Conservation (phyloP, 176 grass and related monocot species). For the Aegilops speltoides region DNA sequence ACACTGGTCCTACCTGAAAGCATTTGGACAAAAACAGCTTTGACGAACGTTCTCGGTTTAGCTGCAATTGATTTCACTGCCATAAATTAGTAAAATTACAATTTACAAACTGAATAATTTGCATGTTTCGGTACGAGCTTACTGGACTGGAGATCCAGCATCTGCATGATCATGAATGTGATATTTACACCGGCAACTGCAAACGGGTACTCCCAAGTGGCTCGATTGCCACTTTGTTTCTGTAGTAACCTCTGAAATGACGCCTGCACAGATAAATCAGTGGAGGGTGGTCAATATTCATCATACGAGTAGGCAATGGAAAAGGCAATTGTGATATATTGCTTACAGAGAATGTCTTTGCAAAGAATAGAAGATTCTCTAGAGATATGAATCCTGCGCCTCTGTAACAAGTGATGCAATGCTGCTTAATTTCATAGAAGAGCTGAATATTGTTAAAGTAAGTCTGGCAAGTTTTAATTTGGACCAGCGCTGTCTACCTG, state of each 20-base stretch:
- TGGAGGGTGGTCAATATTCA: conserved; percentile 1
- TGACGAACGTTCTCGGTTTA: conserved; percentile 90
- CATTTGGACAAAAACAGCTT: conserved; percentile 98
- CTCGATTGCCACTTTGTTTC: conserved; percentile 77
- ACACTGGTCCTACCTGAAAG: conserved; percentile 62
- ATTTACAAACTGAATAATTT: not conserved
- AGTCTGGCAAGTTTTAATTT: not conserved
- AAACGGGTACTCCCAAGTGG: conserved; percentile 92
- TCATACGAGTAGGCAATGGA: conserved; percentile 9
- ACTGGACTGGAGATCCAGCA: conserved; percentile 92
- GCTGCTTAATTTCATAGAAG: not conserved
- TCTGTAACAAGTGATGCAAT: conserved; percentile 33
- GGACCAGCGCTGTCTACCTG: conserved; percentile 37
- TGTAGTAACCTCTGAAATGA: conserved; percentile 91
- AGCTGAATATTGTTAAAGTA: not conserved
- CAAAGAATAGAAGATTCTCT: conserved; percentile 97
- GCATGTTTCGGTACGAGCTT: conserved; percentile 13
- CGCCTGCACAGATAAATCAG: conserved; percentile 40
- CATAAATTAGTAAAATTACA: conserved; percentile 1
- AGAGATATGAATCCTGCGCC: conserved; percentile 91
- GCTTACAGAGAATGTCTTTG: conserved; percentile 97
- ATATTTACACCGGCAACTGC: conserved; percentile 95
- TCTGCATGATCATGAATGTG: conserved; percentile 99
- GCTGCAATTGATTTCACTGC: conserved; percentile 44
- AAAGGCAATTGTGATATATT: not conserved